phyloP scores from a whole-genome alignment of 2,329 filamentous ascomycete species.

The Rugonectria rugulosa region DNA sequence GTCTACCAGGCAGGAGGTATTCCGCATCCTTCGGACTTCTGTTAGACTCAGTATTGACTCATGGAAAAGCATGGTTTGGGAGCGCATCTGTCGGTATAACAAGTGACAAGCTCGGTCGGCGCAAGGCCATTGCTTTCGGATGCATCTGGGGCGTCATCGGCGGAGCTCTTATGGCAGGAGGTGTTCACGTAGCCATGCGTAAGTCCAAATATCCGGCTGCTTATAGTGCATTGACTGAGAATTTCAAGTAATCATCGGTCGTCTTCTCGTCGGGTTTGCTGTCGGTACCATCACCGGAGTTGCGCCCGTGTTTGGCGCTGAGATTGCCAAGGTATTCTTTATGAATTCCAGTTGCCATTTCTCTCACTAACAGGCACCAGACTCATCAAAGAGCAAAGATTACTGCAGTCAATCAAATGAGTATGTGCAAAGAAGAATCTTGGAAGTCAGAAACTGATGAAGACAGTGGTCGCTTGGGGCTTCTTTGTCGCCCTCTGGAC shows the following conservation, averaged over 20 bases:
- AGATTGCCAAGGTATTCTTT: slow-evolving; percentile 48
- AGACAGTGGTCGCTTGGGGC: slow-evolving; percentile 50
- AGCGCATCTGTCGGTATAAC: slow-evolving; percentile 50
- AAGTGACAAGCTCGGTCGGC: slow-evolving; percentile 47
- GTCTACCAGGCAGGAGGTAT: slow-evolving; percentile 50
- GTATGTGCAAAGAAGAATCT: slow-evolving; percentile 29
- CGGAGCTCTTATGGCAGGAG: slow-evolving; percentile 50
- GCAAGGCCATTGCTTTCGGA: slow-evolving; percentile 50
- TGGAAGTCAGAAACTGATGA: background rate
- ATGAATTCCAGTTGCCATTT: background rate
- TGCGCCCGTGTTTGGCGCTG: slow-evolving; percentile 50
- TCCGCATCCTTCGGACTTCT: accelerated
- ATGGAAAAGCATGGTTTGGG: slow-evolving; percentile 45
- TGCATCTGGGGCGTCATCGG: slow-evolving; percentile 50
- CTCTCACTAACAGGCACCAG: slow-evolving; percentile 11
- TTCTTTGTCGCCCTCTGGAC: slow-evolving; percentile 52
- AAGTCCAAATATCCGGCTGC: slow-evolving; percentile 18
- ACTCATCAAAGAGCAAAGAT: slow-evolving; percentile 49
- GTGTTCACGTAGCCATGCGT: slow-evolving; percentile 51
- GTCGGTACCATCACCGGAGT: slow-evolving; percentile 52
- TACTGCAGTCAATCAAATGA: slow-evolving; percentile 52
- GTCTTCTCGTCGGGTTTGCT: slow-evolving; percentile 48
- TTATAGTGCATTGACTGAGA: background rate
- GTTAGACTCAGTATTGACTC: background rate
- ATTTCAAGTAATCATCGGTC: slow-evolving; percentile 45